Evolutionary conservation across 1,284 basidiomycete species (phyloP), one percentile per base, ranked within the genome.

Genomic region (Cryptococcus wingfieldii): DNA sequence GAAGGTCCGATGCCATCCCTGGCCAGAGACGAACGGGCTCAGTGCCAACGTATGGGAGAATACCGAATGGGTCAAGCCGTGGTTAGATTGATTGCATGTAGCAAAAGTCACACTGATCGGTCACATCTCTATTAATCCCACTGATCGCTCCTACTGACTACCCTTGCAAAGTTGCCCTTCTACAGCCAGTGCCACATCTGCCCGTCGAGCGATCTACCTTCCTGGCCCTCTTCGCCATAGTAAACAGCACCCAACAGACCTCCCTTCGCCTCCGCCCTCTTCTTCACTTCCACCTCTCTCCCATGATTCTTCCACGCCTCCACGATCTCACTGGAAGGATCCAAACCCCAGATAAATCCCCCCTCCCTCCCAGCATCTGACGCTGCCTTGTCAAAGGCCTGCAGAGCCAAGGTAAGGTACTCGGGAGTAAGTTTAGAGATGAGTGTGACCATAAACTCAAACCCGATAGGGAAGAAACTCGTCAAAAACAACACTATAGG

Each of bases 1-100:
- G 5, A 69, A 68, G 53, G 68, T 78, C 9, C 59, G 75, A 16
- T 78, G 77, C 58, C 70, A 77, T 59, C 69, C 76, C 8, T 78
- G 77, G 77, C 77, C 77, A 1, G 76, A 78, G 43, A 58, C 50
- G n/a, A 64, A 69, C 43, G 76, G 76, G 0, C 56, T 75, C 25
- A 60, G 59, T 27, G 72, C 67, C n/a, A 78, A 78, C 53, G 74
- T 78, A 3, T 78, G 77, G 77, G 69, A 72, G 57, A 65, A 56
- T 38, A 75, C 67, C 18, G 48, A 57, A 49, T 77, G 75, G 75
- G 69, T 75, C 3, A 55, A 64, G 19, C 74, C 75, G 14, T 71
- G 63, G 62, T n/a, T 63, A 27, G 42, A 58, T 23, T 53, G 38
- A 50, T 31, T 25, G 14, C 12, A 9, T 16, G 14, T 18, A n/a